Conservation (phyloP, 345 rosid species). For the Populus ilicifolia region DNA sequence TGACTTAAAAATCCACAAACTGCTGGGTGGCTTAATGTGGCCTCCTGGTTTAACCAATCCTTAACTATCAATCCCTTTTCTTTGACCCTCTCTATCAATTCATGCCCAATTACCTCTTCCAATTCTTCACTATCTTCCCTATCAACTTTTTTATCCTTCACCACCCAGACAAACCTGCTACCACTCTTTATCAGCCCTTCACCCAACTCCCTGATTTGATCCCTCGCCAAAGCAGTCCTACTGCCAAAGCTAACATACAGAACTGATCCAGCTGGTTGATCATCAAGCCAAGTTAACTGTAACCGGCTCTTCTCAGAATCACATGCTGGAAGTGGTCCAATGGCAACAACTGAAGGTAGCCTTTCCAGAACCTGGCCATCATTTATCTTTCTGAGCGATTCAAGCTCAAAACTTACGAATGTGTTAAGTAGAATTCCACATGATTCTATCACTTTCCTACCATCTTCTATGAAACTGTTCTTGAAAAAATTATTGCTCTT, state of each 20-base stretch:
- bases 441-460: slow-evolving; percentile 2
- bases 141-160: slow-evolving; percentile 32
- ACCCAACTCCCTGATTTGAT: slow-evolving; percentile 41
- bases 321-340: slow-evolving; percentile 26
- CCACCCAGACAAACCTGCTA: slow-evolving; percentile 37
- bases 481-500: slow-evolving; percentile 16
- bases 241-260: slow-evolving; percentile 49
- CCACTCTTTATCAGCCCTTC: slow-evolving; percentile 33
- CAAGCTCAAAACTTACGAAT: slow-evolving; percentile 33
- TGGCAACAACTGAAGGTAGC: slow-evolving; percentile 25
- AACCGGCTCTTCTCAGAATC: slow-evolving; percentile 13
- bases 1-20: slow-evolving; percentile 40
- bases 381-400: slow-evolving; percentile 19
- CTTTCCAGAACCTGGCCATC: slow-evolving; percentile 1
- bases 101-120: slow-evolving; percentile 29
- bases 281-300: slow-evolving; percentile 33
- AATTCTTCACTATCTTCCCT: slow-evolving; percentile 35
- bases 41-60: slow-evolving; percentile 43
- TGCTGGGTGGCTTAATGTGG: slow-evolving; percentile 30
- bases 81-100: slow-evolving; percentile 12
- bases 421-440: slow-evolving; percentile 38
- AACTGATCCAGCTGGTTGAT: slow-evolving; percentile 33
- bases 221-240: slow-evolving; percentile 27
- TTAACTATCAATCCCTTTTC: slow-evolving; percentile 32
- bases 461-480: neutral